A percentile compares a stretch with the other conserved stretches of the same genome.
Evolutionary conservation across 2,329 filamentous ascomycete species (phyloP).

Genomic region (Calcarisporium arbuscula): DNA sequence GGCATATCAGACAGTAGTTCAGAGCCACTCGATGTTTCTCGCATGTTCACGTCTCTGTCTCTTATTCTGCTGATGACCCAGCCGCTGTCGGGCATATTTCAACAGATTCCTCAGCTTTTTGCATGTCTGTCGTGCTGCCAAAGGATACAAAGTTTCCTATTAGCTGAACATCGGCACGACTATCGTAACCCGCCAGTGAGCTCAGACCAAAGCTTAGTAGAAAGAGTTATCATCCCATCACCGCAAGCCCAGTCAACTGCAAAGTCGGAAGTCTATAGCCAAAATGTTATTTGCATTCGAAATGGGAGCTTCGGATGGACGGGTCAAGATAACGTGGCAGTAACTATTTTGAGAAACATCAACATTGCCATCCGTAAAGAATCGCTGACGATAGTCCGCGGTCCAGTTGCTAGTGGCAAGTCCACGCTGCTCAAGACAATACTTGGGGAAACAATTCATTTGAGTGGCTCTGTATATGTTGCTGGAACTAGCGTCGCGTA

Average conservation of each 20-base stretch:
- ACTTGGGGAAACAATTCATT: background rate
- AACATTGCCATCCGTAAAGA: no score
- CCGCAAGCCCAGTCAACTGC: no score
- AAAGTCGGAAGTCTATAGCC: no score
- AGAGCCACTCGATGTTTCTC: background rate
- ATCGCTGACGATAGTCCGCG: no score
- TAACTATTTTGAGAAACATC: no score
- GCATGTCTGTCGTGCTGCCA: background rate
- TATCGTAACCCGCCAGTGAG: no score
- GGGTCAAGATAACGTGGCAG: no score
- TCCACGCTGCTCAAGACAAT: background rate
- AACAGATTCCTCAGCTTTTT: background rate
- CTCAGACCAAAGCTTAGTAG: no score
- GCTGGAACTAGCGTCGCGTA: background rate
- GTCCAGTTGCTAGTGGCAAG: background rate
- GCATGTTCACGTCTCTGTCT: background rate
- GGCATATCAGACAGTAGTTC: background rate
- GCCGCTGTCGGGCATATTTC: background rate
- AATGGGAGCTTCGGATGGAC: no score
- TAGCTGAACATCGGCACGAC: background rate
- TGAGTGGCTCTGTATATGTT: background rate
- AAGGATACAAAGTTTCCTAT: background rate
- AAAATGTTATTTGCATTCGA: no score
- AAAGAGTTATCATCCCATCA: no score
- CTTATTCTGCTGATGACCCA: background rate